Percentiles rank a stretch among this genome's conserved stretches.
These are phyloP conservation scores for Yamadazyma nakazawae DNA, from an alignment of 805 yeast species.

Conservation along the genomic window DNA sequence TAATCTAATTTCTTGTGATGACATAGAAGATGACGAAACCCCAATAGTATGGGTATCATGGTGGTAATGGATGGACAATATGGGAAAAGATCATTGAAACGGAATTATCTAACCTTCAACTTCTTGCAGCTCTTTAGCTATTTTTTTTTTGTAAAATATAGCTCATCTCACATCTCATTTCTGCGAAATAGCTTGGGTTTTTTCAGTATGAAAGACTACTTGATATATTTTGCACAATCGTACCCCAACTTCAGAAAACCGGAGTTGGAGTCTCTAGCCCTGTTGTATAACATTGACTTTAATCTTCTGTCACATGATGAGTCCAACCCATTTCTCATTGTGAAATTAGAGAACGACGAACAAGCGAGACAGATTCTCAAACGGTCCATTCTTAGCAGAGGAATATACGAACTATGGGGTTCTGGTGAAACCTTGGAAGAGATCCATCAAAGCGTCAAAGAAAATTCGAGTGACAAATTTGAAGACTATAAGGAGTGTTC, in stretches of 20 bases:
- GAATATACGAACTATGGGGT: conserved; percentile 86
- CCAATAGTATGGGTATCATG: neutral
- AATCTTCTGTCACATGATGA: conserved; percentile 61
- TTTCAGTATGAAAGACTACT: conserved; percentile 52
- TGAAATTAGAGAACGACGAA: conserved; percentile 62
- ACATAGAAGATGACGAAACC: neutral
- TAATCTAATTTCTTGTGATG: neutral
- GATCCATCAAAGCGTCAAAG: conserved; percentile 52
- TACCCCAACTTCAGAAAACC: conserved; percentile 76
- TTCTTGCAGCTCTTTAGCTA: no score
- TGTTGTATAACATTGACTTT: conserved; percentile 49
- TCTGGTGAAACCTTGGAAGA: conserved; percentile 52
- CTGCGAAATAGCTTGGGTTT: neutral
- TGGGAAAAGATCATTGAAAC: no score
- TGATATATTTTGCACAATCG: conserved; percentile 82
- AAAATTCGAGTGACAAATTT: conserved; percentile 28
- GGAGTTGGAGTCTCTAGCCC: conserved; percentile 83
- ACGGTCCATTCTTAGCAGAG: conserved; percentile 67
- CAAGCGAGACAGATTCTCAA: conserved; percentile 62
- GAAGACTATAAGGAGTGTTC: conserved; percentile 42
- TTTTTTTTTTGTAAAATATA: neutral
- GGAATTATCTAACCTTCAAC: no score
- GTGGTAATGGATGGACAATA: no score
- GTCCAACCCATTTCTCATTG: conserved; percentile 65
- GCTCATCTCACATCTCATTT: conserved; percentile 3